phyloP scores from a whole-genome alignment of 2,329 filamentous ascomycete species.

The Arthroderma uncinatum region DNA sequence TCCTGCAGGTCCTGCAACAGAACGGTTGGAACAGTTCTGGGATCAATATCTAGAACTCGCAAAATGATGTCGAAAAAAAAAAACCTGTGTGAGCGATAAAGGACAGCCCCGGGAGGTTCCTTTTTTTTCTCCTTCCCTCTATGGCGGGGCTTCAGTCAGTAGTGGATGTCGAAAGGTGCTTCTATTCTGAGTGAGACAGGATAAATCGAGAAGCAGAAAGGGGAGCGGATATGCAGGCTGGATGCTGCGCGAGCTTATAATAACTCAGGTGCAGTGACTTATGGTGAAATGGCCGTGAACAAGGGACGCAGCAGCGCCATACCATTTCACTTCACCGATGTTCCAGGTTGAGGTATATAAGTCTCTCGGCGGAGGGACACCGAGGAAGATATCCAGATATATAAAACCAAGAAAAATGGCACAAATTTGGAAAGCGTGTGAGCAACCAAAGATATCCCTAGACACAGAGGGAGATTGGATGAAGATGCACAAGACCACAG shows the following conservation, averaged over 20 bases:
- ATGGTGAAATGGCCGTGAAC: background rate
- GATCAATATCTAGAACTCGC: background rate
- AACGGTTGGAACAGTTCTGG: background rate
- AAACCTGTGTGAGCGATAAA: background rate
- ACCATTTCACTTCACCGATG: background rate
- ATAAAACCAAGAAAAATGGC: background rate
- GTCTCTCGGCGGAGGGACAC: background rate
- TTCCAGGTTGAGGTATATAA: background rate
- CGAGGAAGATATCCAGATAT: background rate
- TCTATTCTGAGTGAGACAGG: constrained; percentile 7
- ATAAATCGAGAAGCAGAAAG: background rate
- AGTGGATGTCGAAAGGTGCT: background rate
- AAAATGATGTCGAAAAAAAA: background rate
- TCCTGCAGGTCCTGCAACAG: constrained; percentile 8
- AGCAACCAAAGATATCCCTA: background rate
- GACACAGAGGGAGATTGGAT: background rate
- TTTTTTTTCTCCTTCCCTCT: background rate
- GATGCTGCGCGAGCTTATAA: background rate
- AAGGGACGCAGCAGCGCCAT: background rate
- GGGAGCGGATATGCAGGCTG: background rate
- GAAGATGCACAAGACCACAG: background rate
- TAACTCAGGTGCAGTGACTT: background rate
- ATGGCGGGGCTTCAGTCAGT: background rate
- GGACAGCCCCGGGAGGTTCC: background rate
- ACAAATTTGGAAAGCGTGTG: background rate